These are phyloP conservation scores for Alternaria longipes DNA, from an alignment of 2,329 filamentous ascomycete genomes.

Conservation along the genomic window DNA sequence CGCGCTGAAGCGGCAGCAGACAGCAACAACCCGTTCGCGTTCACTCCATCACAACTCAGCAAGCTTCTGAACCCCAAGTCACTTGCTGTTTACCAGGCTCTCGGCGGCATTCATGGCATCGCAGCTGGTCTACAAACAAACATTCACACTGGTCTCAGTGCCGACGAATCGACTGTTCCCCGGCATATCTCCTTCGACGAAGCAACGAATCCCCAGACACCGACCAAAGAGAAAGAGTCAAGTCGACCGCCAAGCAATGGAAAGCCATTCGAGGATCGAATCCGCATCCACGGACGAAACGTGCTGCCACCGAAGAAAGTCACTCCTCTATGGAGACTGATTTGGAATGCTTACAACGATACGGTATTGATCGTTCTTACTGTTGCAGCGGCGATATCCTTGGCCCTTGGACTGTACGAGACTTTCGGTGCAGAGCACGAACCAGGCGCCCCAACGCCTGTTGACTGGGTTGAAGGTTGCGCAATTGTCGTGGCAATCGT, in stretches of 20 bases:
- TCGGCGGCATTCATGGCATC: slow-evolving; percentile 65
- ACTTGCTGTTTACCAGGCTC: slow-evolving; percentile 59
- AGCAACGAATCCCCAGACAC: slow-evolving; percentile 53
- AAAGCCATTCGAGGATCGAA: slow-evolving; percentile 63
- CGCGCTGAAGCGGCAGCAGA: slow-evolving; percentile 39
- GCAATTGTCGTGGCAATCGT: slow-evolving; percentile 51
- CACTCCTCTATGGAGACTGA: slow-evolving; percentile 66
- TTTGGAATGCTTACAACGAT: slow-evolving; percentile 78
- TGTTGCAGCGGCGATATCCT: slow-evolving; percentile 72
- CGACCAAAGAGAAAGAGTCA: slow-evolving; percentile 30
- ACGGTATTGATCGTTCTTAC: slow-evolving; percentile 76
- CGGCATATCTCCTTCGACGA: slow-evolving; percentile 61
- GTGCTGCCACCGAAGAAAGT: slow-evolving; percentile 70
- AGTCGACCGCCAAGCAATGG: slow-evolving; percentile 26
- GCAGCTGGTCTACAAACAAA: slow-evolving; percentile 63
- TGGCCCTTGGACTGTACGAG: slow-evolving; percentile 75
- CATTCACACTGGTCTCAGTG: slow-evolving; percentile 58
- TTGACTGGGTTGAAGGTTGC: slow-evolving; percentile 51
- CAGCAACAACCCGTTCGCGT: slow-evolving; percentile 62
- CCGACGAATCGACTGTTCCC: slow-evolving; percentile 60
- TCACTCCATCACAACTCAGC: slow-evolving; percentile 63
- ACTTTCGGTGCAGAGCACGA: slow-evolving; percentile 61
- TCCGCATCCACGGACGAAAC: slow-evolving; percentile 69
- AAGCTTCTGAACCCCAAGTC: slow-evolving; percentile 63
- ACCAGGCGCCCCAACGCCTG: slow-evolving; percentile 54